These are phyloP conservation scores for Penicillium odoratum DNA, from an alignment of 495 filamentous ascomycete genomes.

Conservation along the genomic window DNA sequence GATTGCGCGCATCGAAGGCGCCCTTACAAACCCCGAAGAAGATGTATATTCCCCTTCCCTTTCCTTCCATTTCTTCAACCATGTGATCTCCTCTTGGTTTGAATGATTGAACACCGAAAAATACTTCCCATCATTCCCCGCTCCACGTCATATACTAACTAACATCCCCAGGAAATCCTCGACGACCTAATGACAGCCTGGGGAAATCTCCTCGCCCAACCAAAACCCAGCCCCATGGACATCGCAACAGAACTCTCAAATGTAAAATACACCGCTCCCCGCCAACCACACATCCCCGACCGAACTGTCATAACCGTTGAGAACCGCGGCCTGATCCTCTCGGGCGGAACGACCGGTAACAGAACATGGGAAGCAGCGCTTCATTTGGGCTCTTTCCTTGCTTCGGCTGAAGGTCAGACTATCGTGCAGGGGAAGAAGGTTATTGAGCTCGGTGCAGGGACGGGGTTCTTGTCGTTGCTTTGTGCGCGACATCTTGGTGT, in stretches of 20 bases:
- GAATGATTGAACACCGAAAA: no score
- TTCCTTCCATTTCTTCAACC: no score
- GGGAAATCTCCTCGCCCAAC: slow-evolving; percentile 56
- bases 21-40: slow-evolving; percentile 73
- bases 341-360: slow-evolving; percentile 76
- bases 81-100: background rate
- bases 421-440: slow-evolving; percentile 59
- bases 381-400: slow-evolving; percentile 76
- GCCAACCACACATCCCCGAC: slow-evolving; percentile 33
- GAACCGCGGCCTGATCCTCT: slow-evolving; percentile 70
- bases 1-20: slow-evolving; percentile 61
- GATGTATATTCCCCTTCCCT: slow-evolving; percentile 62
- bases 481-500: slow-evolving; percentile 74
- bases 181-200: slow-evolving; percentile 67
- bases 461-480: slow-evolving; percentile 80
- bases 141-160: slow-evolving; percentile 1
- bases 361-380: slow-evolving; percentile 94
- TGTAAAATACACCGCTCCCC: slow-evolving; percentile 67
- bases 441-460: slow-evolving; percentile 88
- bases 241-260: slow-evolving; percentile 74
- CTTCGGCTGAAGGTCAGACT: slow-evolving; percentile 37
- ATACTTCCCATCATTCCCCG: no score
- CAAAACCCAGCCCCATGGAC: slow-evolving; percentile 56
- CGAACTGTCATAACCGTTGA: slow-evolving; percentile 52
- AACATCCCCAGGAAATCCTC: slow-evolving; percentile 63